A percentile compares a stretch with the other conserved stretches of the same genome.
These are phyloP conservation scores for Globisporangium perplexum DNA, from an alignment of 352 stramenopile genomes.

Conservation along the genomic window DNA sequence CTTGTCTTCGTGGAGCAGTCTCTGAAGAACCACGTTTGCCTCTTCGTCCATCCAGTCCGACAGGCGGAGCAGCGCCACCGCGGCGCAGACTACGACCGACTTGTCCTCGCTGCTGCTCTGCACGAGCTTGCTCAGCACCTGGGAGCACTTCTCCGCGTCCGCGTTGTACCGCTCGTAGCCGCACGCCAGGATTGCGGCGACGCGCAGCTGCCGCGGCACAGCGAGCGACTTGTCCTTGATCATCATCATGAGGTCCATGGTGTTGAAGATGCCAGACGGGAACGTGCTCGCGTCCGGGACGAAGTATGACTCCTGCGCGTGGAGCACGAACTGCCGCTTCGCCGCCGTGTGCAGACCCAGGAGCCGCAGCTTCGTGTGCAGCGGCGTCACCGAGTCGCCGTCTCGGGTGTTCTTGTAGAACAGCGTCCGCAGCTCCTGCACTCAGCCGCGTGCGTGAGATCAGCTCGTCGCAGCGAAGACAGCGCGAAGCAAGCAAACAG, in stretches of 20 bases:
- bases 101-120: slow-evolving; percentile 53
- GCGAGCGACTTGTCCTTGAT: slow-evolving; percentile 60
- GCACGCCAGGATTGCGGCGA: slow-evolving; percentile 71
- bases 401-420: slow-evolving; percentile 64
- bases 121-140: slow-evolving; percentile 63
- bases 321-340: slow-evolving; percentile 58
- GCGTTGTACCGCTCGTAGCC: slow-evolving; percentile 69
- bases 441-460: neutral
- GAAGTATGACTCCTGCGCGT: slow-evolving; percentile 60
- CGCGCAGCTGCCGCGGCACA: slow-evolving; percentile 51
- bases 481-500: neutral
- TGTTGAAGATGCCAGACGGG: slow-evolving; percentile 67
- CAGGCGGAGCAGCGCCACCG: slow-evolving; percentile 62
- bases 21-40: slow-evolving; percentile 72
- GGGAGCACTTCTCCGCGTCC: slow-evolving; percentile 48
- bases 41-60: slow-evolving; percentile 87
- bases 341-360: slow-evolving; percentile 67
- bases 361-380: slow-evolving; percentile 73
- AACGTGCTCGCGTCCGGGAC: slow-evolving; percentile 43
- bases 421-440: slow-evolving; percentile 66
- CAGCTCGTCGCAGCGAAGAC: neutral
- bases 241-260: slow-evolving; percentile 82
- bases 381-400: slow-evolving; percentile 32
- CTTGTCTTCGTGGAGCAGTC: slow-evolving; percentile 75
- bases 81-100: slow-evolving; percentile 62